Base-by-base conservation (phyloP, 352 stramenopile species). In the Pythium insidiosum region DNA sequence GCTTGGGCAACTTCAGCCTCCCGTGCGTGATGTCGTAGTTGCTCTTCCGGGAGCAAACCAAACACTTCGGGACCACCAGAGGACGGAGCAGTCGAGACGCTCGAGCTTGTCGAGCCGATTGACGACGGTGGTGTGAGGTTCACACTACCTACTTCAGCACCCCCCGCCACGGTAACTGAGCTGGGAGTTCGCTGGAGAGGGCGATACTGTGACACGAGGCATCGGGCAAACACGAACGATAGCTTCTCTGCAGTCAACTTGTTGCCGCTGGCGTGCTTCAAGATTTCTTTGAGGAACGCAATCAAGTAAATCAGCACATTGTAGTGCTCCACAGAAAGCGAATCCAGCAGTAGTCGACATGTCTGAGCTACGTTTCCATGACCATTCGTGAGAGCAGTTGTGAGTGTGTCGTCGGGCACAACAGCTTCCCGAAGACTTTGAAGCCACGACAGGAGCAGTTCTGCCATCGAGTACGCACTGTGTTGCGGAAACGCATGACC, bases 261-360 rank as follows among this genome's bases (percentile, higher is more conserved):
- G 57, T 94, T 94, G 24, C 37, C 57, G 25, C 50, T 40, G 0
- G 34, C 35, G 29, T 87, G 63, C 44, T 85, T 79, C 18, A 99
- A 72, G 20, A 97, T 66, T 69, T 98, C 92, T 35, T 94, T 86
- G 43, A 98, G 84, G 49, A 98, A 98, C 1, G 91, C 95, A 20
- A 98, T 76, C 20, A 98, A 58, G 58, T 99, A 99, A 12, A 99
- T 87, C 35, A 99, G 92, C 6, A 96, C 77, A 63, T 99, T 99
- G 72, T 98, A 98, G 20, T 94, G 69, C 46, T 97, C 81, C 7
- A 93, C 87, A 16, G 90, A 68, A n/a, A 99, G 68, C n/a, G 57
- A 56, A 43, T 91, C 74, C 2, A 95, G 46, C 12, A 91, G 48
- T 2, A 65, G 38, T 19, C 66, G 61, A 47, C 72, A 85, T 63